Evolutionary conservation across 2,329 filamentous ascomycete genomes (phyloP).

Genomic region (Fusarium sp.): DNA sequence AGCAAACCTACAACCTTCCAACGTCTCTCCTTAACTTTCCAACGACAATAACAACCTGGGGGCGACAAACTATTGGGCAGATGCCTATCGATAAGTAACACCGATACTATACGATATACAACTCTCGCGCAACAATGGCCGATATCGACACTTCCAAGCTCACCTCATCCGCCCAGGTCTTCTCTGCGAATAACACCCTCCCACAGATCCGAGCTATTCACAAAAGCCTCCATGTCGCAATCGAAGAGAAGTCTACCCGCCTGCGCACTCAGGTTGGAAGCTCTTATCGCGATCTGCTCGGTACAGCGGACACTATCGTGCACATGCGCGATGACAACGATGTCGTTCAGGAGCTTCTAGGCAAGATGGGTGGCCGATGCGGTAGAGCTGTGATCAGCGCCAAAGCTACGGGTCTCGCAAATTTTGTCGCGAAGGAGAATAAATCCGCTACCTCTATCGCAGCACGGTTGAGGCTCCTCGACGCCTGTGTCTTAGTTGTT

Average conservation of each 20-base stretch:
- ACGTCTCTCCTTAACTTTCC: slow-evolving; percentile 7
- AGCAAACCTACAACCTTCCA: slow-evolving; percentile 1
- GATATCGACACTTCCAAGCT: slow-evolving; percentile 58
- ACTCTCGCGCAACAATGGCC: slow-evolving; percentile 46
- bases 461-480: slow-evolving; percentile 60
- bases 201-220: slow-evolving; percentile 72
- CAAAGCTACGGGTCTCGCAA: slow-evolving; percentile 67
- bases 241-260: slow-evolving; percentile 70
- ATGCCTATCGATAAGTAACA: slow-evolving; percentile 19
- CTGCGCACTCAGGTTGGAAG: slow-evolving; percentile 71
- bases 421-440: slow-evolving; percentile 50
- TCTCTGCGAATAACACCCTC: slow-evolving; percentile 64
- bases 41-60: neutral
- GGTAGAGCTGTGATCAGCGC: slow-evolving; percentile 75
- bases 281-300: slow-evolving; percentile 87
- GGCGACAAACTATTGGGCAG: neutral
- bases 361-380: slow-evolving; percentile 78
- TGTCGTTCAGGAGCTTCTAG: slow-evolving; percentile 75
- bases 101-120: neutral
- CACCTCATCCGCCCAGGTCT: slow-evolving; percentile 63
- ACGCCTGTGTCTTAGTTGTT: slow-evolving; percentile 60
- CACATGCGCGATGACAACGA: slow-evolving; percentile 85
- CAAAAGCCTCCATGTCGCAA: slow-evolving; percentile 64
- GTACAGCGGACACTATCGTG: slow-evolving; percentile 93
- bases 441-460: slow-evolving; percentile 44